Conservation (phyloP, 208 protist species). For the Sergeia podlipaevii region DNA sequence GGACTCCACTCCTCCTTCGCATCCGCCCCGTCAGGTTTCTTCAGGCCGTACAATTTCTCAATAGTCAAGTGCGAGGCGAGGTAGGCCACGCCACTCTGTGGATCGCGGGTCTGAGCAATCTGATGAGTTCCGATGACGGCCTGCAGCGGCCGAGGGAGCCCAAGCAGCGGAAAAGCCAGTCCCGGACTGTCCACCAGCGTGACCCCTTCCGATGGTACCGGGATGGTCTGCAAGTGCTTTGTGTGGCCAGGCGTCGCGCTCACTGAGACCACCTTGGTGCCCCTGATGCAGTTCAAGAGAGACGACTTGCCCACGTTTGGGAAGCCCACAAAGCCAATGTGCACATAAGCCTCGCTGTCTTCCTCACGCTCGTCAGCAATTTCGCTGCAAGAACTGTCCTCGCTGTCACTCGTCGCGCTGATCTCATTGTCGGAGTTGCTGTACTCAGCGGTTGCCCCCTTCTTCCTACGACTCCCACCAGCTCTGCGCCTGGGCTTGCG, state of each 20-base stretch:
- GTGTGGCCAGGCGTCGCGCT: conserved; percentile 95
- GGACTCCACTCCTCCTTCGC: conserved; percentile 71
- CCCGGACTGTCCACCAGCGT: conserved; percentile 95
- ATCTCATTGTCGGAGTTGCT: conserved; percentile 8
- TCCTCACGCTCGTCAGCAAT: conserved; percentile 16
- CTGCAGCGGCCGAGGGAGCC: conserved; percentile 80
- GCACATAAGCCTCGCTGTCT: conserved; percentile 29
- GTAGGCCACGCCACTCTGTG: conserved; percentile 90
- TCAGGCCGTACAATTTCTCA: conserved; percentile 88
- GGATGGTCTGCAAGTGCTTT: conserved; percentile 97
- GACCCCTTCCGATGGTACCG: conserved; percentile 75
- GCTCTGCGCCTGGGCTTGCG: not conserved
- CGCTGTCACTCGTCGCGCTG: not conserved
- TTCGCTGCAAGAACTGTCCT: conserved; percentile 4
- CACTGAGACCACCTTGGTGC: conserved; percentile 94
- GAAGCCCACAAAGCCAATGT: conserved; percentile 88
- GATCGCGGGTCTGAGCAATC: conserved; percentile 96
- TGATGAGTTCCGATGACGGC: conserved; percentile 94
- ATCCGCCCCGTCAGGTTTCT: conserved; percentile 49
- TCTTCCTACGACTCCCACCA: not conserved
- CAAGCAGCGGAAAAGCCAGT: conserved; percentile 88
- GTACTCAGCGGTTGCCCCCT: not conserved
- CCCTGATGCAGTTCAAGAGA: conserved; percentile 95
- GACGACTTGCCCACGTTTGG: conserved; percentile 96
- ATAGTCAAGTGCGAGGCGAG: conserved; percentile 90